These are phyloP conservation scores for Ephemerocybe angulata DNA, from an alignment of 768 basidiomycete species.

Conservation along the genomic window DNA sequence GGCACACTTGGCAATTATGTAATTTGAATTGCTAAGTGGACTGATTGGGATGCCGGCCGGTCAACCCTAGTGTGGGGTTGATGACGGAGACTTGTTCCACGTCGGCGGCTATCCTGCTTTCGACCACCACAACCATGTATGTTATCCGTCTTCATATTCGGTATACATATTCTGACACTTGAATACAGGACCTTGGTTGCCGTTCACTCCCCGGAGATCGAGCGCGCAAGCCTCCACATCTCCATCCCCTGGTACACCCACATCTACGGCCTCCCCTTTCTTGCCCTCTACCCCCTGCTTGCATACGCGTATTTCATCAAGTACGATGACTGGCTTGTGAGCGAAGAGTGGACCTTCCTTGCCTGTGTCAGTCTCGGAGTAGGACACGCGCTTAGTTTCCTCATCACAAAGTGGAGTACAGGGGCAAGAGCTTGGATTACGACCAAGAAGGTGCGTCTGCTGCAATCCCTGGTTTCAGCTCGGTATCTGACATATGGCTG, in stretches of 20 bases:
- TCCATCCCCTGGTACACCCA: slow-evolving; percentile 67
- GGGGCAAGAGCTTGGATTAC: slow-evolving; percentile 77
- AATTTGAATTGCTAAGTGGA: neutral
- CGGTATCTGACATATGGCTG: slow-evolving; percentile 14
- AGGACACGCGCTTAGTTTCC: slow-evolving; percentile 88
- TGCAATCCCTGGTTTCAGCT: neutral
- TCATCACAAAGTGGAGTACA: slow-evolving; percentile 87
- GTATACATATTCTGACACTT: slow-evolving; percentile 5
- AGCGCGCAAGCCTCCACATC: slow-evolving; percentile 61
- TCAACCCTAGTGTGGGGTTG: slow-evolving; percentile 1
- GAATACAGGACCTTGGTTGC: slow-evolving; percentile 41
- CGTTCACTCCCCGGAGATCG: slow-evolving; percentile 66
- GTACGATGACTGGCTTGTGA: slow-evolving; percentile 87
- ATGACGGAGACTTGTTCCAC: neutral
- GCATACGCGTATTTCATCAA: slow-evolving; percentile 90
- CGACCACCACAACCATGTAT: slow-evolving; percentile 8
- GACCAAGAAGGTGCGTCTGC: slow-evolving; percentile 56
- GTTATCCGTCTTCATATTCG: neutral
- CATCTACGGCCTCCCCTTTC: slow-evolving; percentile 72
- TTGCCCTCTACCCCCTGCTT: slow-evolving; percentile 77
- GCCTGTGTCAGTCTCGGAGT: slow-evolving; percentile 81
- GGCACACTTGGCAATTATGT: neutral
- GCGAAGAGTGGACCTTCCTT: slow-evolving; percentile 98
- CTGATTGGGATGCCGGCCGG: neutral
- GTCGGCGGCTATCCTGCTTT: neutral